A percentile compares a stretch with the other conserved stretches of the same genome.
Evolutionary conservation across 306 rosid species (phyloP).

Genomic region (Fagus crenata): DNA sequence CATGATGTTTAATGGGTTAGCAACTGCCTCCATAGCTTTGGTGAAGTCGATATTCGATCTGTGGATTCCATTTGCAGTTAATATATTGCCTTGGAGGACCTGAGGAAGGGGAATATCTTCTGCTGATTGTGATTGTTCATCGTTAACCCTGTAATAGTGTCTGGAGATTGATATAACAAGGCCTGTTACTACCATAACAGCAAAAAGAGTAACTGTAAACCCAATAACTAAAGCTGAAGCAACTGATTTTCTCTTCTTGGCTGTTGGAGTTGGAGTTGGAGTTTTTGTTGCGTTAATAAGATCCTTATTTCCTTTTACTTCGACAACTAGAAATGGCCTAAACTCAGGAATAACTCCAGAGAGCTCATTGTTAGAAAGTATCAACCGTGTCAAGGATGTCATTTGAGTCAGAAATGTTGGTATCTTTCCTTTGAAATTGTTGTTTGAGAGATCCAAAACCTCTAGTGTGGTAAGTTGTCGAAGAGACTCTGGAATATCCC

Average conservation of each 20-base stretch:
- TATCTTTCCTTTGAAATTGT: slow-evolving; percentile 57
- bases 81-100: slow-evolving; percentile 49
- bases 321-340: not conserved
- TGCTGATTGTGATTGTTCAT: slow-evolving; percentile 34
- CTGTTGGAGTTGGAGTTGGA: not conserved
- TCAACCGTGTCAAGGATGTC: slow-evolving; percentile 47
- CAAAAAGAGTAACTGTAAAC: slow-evolving; percentile 48
- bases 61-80: slow-evolving; percentile 69
- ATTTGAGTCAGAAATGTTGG: slow-evolving; percentile 35
- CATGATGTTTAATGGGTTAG: slow-evolving; percentile 50
- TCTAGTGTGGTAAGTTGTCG: slow-evolving; percentile 31
- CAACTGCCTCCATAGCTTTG: slow-evolving; percentile 70
- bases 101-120: slow-evolving; percentile 48
- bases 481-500: slow-evolving; percentile 49
- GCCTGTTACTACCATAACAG: slow-evolving; percentile 37
- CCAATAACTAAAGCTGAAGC: slow-evolving; percentile 43
- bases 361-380: slow-evolving; percentile 57
- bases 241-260: slow-evolving; percentile 40
- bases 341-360: slow-evolving; percentile 52
- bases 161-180: slow-evolving; percentile 44
- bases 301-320: slow-evolving; percentile 22
- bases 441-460: slow-evolving; percentile 82
- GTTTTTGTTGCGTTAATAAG: not conserved
- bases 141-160: slow-evolving; percentile 47
- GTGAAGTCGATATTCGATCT: slow-evolving; percentile 68